phyloP scores from a whole-genome alignment of 2,329 filamentous ascomycete genomes.

The Pseudovirgaria hyperparasitica region DNA sequence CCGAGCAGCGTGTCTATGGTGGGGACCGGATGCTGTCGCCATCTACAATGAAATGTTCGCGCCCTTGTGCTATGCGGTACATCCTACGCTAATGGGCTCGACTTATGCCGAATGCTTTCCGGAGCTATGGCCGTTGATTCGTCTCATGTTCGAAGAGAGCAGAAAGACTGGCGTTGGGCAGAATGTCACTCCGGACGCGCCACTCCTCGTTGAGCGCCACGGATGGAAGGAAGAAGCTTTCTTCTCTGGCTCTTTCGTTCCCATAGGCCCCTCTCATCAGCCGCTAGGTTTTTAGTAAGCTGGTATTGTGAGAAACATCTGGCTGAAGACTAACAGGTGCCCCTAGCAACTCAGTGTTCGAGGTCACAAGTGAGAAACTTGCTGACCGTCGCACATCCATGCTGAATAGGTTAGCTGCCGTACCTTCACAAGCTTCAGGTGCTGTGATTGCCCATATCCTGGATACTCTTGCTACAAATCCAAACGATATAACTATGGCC shows the following conservation, averaged over 20 bases:
- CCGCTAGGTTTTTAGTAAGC: slow-evolving; percentile 21
- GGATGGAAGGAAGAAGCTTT: slow-evolving; percentile 20
- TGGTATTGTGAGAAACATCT: no score
- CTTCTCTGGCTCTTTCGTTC: slow-evolving; percentile 19
- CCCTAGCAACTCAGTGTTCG: slow-evolving; percentile 17
- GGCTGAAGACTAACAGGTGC: no score
- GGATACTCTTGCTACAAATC: slow-evolving; percentile 15
- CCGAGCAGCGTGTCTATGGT: slow-evolving; percentile 20
- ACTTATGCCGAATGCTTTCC: slow-evolving; percentile 17
- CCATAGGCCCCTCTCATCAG: slow-evolving; percentile 13
- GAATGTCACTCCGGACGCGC: slow-evolving; percentile 11
- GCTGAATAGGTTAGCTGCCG: slow-evolving; percentile 17
- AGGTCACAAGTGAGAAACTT: slow-evolving; percentile 19
- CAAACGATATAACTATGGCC: slow-evolving; percentile 17
- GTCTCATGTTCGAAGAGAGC: slow-evolving; percentile 14
- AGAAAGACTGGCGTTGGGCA: slow-evolving; percentile 12
- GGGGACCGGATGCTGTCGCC: slow-evolving; percentile 17
- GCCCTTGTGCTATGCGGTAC: slow-evolving; percentile 13
- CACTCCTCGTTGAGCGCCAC: slow-evolving; percentile 15
- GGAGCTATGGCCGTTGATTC: slow-evolving; percentile 14
- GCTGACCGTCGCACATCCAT: slow-evolving; percentile 18
- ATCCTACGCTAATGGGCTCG: slow-evolving; percentile 19
- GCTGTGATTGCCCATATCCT: slow-evolving; percentile 15
- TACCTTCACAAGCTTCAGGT: slow-evolving; percentile 11
- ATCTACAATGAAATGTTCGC: slow-evolving; percentile 21